Base-by-base conservation (phyloP, 208 protist genomes). In the Leishmania aethiopica region DNA sequence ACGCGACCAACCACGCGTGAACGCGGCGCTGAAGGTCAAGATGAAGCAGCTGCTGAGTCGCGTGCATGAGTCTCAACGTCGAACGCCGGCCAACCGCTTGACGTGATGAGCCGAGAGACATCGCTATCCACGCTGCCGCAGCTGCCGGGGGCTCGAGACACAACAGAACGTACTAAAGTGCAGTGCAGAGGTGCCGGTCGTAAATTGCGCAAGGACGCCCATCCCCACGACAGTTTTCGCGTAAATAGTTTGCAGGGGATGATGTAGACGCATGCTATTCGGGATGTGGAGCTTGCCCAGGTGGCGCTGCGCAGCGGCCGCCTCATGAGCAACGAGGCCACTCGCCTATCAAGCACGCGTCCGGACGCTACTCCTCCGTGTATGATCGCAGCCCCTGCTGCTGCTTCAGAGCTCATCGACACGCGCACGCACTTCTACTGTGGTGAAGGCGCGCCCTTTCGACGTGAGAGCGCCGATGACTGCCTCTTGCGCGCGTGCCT, bases 1-100 rank as follows among this genome's bases (percentile, higher is more conserved):
- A 35, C 91, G 91, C 28, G 88, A 92, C 51, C 77, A 90, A 62
- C 73, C 88, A 32, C 86, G 85, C 17, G 86, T 96, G 25, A 92
- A 86, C 32, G 85, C 88, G 22, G 81, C 81, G 37, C 83, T 94
- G 83, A 96, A 94, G 80, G 74, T 89, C 75, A 75, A 82, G 51
- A 86, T 95, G 71, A 78, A 87, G 35, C 82, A 91, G 62, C 83
- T 96, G 76, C 84, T 96, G 13, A 42, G 74, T 35, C 73, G 72
- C 0, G 88, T 88, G 57, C 78, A 88, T 35, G 79, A 8, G 13
- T 60, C 47, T 35, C 77, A 78, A 67, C 71, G 64, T 17, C 70
- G 77, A 59, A 10, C 22, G 25, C 11, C 70, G 19, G 19, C 7
- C 37, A 28, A 53, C 17, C 2, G 3, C 11, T 37, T 17, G 5